Evolutionary conservation across 1,139 yeast genomes (phyloP), one percentile per base, ranked within the genome.

Genomic region (Scheffersomyces illinoinensis): DNA sequence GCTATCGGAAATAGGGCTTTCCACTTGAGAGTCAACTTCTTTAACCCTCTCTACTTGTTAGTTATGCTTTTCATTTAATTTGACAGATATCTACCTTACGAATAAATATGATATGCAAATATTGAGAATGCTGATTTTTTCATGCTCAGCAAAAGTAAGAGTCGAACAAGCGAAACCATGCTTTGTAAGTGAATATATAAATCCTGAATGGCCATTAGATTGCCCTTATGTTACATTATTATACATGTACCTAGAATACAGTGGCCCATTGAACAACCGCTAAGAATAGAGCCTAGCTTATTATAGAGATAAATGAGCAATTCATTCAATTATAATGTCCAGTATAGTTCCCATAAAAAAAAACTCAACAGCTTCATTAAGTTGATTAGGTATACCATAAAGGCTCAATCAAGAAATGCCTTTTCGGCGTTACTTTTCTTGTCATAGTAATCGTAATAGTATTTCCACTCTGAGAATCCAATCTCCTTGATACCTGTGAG

Each of bases 401-500:
- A 50, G 26, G 20, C 8, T 47, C 24, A 53, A 24, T 46, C 24
- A 20, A 53, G 18, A 47, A 59, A 57, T 8, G 56, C 54, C 33
- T 53, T 52, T n/a, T 54, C 58, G 19, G 59, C 55, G 21, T 57
- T 54, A 20, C 18, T 51, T 57, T 67, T 73, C 59, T 65, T 64
- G 59, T 76, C 83, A 59, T 76, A 77, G 62, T 71, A 71, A 58
- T 79, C 83, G 63, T 76, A 73, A 63, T 77, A 81, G 56, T 67
- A 66, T 59, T 73, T 76, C 83, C 84, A 80, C 54, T 72, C 76
- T 50, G 69, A 69, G 61, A 81, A 81, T 5, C 85, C 85, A 59
- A 81, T 77, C 53, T 79, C 83, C 61, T 75, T 73, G 19, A 78
- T 72, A 1, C 83, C 82, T 18, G 61, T 68, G 19, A 73, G 63